These are phyloP conservation scores for Volvox carteri DNA, from an alignment of 163 green algal species.

Conservation along the genomic window DNA sequence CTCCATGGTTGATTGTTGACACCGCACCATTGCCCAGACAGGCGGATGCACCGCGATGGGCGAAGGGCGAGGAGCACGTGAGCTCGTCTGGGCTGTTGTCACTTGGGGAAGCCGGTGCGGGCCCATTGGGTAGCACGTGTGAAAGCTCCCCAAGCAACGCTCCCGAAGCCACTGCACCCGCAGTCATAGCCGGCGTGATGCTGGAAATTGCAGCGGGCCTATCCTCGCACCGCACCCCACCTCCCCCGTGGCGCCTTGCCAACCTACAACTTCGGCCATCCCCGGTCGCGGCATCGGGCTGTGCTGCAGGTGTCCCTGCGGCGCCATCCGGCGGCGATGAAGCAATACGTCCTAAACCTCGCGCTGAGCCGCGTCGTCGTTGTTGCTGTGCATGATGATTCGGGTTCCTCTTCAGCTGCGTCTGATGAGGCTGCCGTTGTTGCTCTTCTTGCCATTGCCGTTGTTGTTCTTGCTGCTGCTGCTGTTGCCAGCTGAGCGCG, in stretches of 20 bases:
- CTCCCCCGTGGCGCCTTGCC: background rate
- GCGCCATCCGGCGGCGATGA: background rate
- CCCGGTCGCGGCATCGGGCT: background rate
- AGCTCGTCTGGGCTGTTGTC: background rate
- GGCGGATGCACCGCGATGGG: background rate
- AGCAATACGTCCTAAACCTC: background rate
- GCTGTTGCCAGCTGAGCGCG: background rate
- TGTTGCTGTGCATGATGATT: background rate
- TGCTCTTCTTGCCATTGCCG: too few relatives aligned
- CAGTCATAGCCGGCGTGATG: too few relatives aligned
- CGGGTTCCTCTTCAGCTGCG: too few relatives aligned
- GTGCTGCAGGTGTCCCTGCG: background rate
- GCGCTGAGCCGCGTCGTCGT: background rate
- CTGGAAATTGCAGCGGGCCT: background rate
- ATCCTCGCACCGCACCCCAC: background rate
- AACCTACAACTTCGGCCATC: background rate
- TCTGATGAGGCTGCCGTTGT: too few relatives aligned
- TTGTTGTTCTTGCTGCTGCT: conserved; percentile 8
- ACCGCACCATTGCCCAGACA: background rate
- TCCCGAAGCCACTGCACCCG: background rate
- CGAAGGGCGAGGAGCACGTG: background rate
- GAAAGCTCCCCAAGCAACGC: background rate
- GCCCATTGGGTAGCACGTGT: background rate
- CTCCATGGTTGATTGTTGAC: background rate
- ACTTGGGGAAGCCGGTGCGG: background rate